Evolutionary conservation across 164 flowering plant species (phyloP).

Genomic region (Vitis amurensis): DNA sequence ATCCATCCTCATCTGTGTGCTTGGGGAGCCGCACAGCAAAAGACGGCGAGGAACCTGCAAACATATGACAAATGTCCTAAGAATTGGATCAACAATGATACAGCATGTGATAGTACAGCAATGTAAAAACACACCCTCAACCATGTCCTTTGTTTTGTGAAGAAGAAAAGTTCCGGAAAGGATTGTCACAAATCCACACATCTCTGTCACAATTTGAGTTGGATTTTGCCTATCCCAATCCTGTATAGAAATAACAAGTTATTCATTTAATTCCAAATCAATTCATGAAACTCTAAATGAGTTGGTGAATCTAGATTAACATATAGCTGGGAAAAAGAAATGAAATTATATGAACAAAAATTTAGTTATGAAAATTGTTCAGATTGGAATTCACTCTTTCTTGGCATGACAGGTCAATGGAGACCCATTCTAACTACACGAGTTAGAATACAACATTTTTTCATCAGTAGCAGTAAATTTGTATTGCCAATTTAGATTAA

Average conservation of each 20-base stretch:
- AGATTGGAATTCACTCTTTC: too few relatives aligned
- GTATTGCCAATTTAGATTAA: too few relatives aligned
- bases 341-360: too few relatives aligned
- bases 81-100: neutral
- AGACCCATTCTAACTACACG: too few relatives aligned
- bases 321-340: too few relatives aligned
- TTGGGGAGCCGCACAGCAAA: conserved; percentile 27
- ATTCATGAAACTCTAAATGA: neutral
- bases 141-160: conserved; percentile 77
- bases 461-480: too few relatives aligned
- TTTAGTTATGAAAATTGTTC: too few relatives aligned
- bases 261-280: neutral
- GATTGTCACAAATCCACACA: conserved; percentile 79
- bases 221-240: conserved; percentile 77
- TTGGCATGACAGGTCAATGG: too few relatives aligned
- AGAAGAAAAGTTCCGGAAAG: conserved; percentile 79
- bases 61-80: neutral
- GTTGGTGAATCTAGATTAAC: too few relatives aligned
- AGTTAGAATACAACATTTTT: too few relatives aligned
- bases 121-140: conserved; percentile 34
- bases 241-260: conserved; percentile 28
- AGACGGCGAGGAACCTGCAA: conserved; percentile 21
- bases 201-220: conserved; percentile 69
- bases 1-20: conserved; percentile 40
- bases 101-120: too few relatives aligned